Percentiles rank a stretch among this genome's conserved stretches.
phyloP scores from a whole-genome alignment of 116 monocot genomes.

The Posidonia oceanica region DNA sequence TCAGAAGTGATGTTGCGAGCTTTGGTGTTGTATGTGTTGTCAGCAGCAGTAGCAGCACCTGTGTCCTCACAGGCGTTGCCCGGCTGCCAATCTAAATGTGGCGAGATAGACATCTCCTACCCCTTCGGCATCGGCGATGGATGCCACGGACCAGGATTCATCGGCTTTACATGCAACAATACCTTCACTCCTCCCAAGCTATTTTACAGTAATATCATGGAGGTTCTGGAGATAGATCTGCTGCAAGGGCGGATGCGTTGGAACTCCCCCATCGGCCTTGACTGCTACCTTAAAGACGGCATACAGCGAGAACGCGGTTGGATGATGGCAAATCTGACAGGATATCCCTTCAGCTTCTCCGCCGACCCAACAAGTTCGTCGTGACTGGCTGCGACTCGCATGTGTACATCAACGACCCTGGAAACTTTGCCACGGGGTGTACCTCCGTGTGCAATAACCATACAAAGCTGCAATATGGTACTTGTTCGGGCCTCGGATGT shows the following conservation, averaged over 20 bases:
- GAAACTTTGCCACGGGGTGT: slow-evolving; percentile 12
- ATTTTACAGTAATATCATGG: too few relatives aligned
- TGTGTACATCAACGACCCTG: slow-evolving; percentile 5
- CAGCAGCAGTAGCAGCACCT: too few relatives aligned
- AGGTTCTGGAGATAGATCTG: slow-evolving; percentile 7
- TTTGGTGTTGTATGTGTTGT: too few relatives aligned
- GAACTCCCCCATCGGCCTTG: neutral
- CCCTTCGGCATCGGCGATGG: too few relatives aligned
- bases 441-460: slow-evolving; percentile 18
- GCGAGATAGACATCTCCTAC: too few relatives aligned
- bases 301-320: too few relatives aligned
- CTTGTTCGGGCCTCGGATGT: slow-evolving; percentile 32
- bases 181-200: too few relatives aligned
- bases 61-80: too few relatives aligned
- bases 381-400: slow-evolving; percentile 26
- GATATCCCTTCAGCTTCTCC: slow-evolving; percentile 11
- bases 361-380: slow-evolving; percentile 17
- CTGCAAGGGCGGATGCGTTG: neutral
- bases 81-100: too few relatives aligned
- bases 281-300: slow-evolving; percentile 14
- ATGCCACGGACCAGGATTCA: too few relatives aligned
- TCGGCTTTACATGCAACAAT: too few relatives aligned
- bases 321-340: neutral
- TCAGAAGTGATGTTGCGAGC: too few relatives aligned
- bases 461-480: slow-evolving; percentile 4